phyloP scores from a whole-genome alignment of 2,329 filamentous ascomycete species.

The Aschersonia sp. region DNA sequence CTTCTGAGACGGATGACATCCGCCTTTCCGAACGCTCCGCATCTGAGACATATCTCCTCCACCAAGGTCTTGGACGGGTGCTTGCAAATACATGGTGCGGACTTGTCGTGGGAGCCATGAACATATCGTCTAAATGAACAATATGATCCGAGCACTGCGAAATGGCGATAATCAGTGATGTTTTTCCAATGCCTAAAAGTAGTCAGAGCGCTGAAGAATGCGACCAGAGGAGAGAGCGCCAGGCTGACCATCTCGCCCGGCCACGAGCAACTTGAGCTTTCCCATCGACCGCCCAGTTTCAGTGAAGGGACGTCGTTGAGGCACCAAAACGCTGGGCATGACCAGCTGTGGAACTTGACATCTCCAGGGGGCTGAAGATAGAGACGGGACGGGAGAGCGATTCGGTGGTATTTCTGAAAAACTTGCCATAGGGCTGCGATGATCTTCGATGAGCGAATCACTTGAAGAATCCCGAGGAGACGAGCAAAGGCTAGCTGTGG shows the following conservation, averaged over 20 bases:
- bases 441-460: constrained; percentile 22
- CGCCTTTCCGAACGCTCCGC: constrained; percentile 41
- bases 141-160: constrained; percentile 81
- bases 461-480: constrained; percentile 37
- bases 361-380: neutral
- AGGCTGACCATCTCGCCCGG: constrained; percentile 55
- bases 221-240: neutral
- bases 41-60: constrained; percentile 67
- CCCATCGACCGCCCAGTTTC: constrained; percentile 72
- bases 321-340: constrained; percentile 93
- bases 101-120: constrained; percentile 12
- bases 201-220: neutral
- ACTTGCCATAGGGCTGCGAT: constrained; percentile 11
- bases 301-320: constrained; percentile 77
- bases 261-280: constrained; percentile 75
- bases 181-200: constrained; percentile 63
- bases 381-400: constrained; percentile 8
- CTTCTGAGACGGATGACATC: constrained; percentile 51
- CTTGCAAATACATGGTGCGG: constrained; percentile 63
- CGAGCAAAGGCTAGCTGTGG: constrained; percentile 29
- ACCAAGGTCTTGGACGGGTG: constrained; percentile 71
- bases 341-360: constrained; percentile 59
- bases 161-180: constrained; percentile 76
- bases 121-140: constrained; percentile 70
- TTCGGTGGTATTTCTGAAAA: constrained; percentile 8